phyloP scores from a whole-genome alignment of 2,329 filamentous ascomycete genomes.

The Penicillium brevicompactum region DNA sequence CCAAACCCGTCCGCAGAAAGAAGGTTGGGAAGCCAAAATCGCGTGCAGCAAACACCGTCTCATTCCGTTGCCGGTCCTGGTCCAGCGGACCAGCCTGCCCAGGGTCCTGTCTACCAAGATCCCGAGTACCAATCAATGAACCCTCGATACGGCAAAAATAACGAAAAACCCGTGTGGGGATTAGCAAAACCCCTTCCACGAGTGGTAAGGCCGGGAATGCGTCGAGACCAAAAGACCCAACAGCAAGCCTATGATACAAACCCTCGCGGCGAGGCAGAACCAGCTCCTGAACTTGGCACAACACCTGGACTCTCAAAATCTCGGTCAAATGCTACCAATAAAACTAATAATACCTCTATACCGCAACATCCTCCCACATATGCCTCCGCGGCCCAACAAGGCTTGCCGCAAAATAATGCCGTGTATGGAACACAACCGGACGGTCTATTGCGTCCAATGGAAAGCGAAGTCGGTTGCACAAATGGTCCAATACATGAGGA shows the following conservation, averaged over 20 bases:
- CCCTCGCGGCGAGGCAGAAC: slow-evolving; percentile 6
- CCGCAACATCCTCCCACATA: slow-evolving; percentile 2
- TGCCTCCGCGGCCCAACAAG: slow-evolving; percentile 12
- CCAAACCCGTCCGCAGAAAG: not conserved
- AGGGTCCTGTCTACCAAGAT: slow-evolving; percentile 6
- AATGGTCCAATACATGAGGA: not conserved
- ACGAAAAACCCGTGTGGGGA: slow-evolving; percentile 52
- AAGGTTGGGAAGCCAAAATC: not conserved
- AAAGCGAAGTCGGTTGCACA: slow-evolving; percentile 1
- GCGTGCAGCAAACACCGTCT: slow-evolving; percentile 3
- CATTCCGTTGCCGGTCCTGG: slow-evolving; percentile 9
- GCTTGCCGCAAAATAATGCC: not conserved
- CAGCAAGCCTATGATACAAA: slow-evolving; percentile 2
- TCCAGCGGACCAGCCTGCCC: not conserved
- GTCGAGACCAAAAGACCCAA: slow-evolving; percentile 8
- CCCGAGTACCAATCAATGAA: slow-evolving; percentile 41
- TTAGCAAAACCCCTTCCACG: slow-evolving; percentile 54
- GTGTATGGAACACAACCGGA: slow-evolving; percentile 14
- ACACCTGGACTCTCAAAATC: slow-evolving; percentile 4
- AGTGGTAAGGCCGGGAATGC: slow-evolving; percentile 54
- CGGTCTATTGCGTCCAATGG: slow-evolving; percentile 15
- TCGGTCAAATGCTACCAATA: not conserved
- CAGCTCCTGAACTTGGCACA: slow-evolving; percentile 9
- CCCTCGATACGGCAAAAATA: slow-evolving; percentile 53
- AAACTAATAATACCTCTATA: not conserved